A percentile compares a stretch with the other conserved stretches of the same genome.
Evolutionary conservation across 2,329 filamentous ascomycete species (phyloP).

Genomic region (Fusarium agapanthi): DNA sequence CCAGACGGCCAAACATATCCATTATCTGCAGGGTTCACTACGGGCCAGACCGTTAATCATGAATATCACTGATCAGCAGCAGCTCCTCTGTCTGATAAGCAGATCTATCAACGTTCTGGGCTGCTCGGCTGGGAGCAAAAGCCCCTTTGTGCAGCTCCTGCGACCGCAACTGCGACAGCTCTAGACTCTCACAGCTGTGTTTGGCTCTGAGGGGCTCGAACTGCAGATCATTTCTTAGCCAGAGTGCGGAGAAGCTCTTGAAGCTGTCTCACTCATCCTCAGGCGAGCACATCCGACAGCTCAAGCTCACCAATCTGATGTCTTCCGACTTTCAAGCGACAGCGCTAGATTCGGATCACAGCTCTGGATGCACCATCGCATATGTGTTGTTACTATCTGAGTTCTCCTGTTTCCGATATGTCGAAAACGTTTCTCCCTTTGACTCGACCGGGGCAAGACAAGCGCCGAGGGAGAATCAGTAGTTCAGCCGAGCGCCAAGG

Average conservation of each 20-base stretch:
- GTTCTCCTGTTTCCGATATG: constrained; percentile 19
- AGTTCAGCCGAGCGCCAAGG: constrained; percentile 10
- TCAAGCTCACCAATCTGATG: constrained; percentile 7
- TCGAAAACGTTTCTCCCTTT: constrained; percentile 12
- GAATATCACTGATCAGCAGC: constrained; percentile 16
- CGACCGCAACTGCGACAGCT: constrained; percentile 1
- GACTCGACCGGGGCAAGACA: constrained; percentile 8
- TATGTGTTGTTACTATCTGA: background rate
- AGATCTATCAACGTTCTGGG: constrained; percentile 24
- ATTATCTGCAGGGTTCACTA: background rate
- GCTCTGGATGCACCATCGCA: constrained; percentile 11
- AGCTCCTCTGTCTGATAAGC: constrained; percentile 11
- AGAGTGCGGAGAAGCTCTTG: constrained; percentile 30
- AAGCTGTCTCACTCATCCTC: constrained; percentile 22
- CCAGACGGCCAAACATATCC: constrained; percentile 6
- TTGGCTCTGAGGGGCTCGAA: constrained; percentile 2
- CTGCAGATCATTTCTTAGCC: constrained; percentile 24
- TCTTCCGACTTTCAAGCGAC: background rate
- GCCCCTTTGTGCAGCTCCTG: constrained; percentile 5
- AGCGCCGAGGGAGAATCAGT: constrained; percentile 8
- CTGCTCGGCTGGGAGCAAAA: constrained; percentile 3
- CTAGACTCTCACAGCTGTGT: constrained; percentile 3
- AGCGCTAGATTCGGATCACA: background rate
- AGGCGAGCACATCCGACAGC: constrained; percentile 15
- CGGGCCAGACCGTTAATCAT: constrained; percentile 24